Evolutionary conservation across 2,329 filamentous ascomycete species (phyloP).

Genomic region (Calonectria hawksworthii): DNA sequence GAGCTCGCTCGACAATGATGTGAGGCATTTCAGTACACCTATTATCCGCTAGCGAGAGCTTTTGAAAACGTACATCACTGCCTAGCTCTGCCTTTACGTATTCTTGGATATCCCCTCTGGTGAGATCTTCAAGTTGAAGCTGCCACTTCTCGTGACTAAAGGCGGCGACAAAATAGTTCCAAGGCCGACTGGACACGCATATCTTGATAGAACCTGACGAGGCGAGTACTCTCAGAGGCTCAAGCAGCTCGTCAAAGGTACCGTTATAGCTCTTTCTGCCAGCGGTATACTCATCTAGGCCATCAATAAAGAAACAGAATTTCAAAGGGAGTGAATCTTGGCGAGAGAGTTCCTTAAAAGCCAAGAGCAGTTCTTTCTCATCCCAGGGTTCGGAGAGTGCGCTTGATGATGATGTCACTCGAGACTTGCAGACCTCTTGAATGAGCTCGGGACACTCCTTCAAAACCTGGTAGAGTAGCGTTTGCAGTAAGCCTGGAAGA

Average conservation of each 20-base stretch:
- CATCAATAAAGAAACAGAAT: conserved; percentile 13
- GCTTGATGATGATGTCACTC: neutral
- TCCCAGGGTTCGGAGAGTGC: neutral
- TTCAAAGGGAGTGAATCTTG: neutral
- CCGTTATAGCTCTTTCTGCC: neutral
- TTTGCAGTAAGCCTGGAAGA: neutral
- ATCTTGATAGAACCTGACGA: neutral
- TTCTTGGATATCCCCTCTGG: neutral
- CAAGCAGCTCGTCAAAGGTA: neutral
- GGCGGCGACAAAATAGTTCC: neutral
- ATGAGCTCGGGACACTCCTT: neutral
- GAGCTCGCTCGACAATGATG: neutral
- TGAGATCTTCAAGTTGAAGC: neutral
- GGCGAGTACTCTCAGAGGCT: neutral
- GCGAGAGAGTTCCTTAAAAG: neutral
- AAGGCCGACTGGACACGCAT: conserved; percentile 1
- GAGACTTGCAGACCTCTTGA: neutral
- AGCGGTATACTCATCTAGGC: neutral
- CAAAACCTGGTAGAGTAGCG: neutral
- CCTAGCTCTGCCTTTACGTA: neutral
- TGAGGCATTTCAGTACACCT: neutral
- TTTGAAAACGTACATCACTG: neutral
- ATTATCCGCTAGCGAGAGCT: neutral
- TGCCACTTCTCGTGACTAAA: neutral
- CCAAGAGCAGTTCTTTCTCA: neutral